Conservation (phyloP, 2,329 filamentous ascomycete genomes). For the Colletotrichum cuscutae region DNA sequence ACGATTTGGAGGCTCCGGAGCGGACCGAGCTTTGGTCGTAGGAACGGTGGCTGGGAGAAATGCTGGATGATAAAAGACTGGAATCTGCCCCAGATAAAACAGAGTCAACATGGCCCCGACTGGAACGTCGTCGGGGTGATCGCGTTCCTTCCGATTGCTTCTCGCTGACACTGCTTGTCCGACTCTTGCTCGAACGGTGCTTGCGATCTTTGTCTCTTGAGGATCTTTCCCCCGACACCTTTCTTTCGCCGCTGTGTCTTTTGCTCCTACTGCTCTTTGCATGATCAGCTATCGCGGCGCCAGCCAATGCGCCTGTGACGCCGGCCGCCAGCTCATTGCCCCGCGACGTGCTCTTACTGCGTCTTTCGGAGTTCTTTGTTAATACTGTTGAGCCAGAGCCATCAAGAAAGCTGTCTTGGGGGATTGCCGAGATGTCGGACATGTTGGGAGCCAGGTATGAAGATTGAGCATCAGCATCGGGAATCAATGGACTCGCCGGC, state of each 20-base stretch:
- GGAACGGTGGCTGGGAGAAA: conserved; percentile 65
- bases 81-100: conserved; percentile 64
- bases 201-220: conserved; percentile 61
- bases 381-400: conserved; percentile 57
- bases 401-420: conserved; percentile 70
- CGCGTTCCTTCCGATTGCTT: conserved; percentile 57
- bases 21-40: conserved; percentile 64
- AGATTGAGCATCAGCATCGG: conserved; percentile 63
- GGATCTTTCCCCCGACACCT: conserved; percentile 50
- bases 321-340: conserved; percentile 50
- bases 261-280: conserved; percentile 56
- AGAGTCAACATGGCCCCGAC: conserved; percentile 63
- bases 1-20: conserved; percentile 68
- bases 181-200: conserved; percentile 58
- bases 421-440: conserved; percentile 88
- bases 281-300: conserved; percentile 53
- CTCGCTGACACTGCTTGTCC: conserved; percentile 61
- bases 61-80: conserved; percentile 63
- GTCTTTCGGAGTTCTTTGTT: conserved; percentile 46
- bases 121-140: conserved; percentile 61
- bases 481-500: conserved; percentile 75
- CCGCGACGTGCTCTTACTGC: conserved; percentile 55
- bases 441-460: conserved; percentile 73
- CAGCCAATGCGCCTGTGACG: conserved; percentile 49
- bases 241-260: conserved; percentile 53